Conservation (phyloP, 805 yeast species). For the Candida pseudofarinosa region DNA sequence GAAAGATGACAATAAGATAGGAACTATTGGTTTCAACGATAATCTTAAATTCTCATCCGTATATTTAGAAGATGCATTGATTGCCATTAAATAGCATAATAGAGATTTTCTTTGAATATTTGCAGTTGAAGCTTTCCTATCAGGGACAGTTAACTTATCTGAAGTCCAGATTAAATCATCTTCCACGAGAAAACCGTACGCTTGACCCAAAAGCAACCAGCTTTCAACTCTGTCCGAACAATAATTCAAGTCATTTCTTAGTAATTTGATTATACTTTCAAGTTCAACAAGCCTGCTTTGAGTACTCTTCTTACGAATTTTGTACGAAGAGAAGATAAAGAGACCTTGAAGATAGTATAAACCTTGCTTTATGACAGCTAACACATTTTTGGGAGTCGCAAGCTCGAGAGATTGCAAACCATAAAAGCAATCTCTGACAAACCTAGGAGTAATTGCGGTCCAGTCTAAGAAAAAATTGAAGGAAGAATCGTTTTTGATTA, state of each 20-base stretch:
- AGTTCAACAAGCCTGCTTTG: conserved; percentile 82
- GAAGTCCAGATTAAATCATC: conserved; percentile 92
- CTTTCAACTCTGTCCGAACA: conserved; percentile 71
- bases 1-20: conserved; percentile 48
- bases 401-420: conserved; percentile 40
- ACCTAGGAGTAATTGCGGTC: conserved; percentile 38
- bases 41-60: conserved; percentile 7
- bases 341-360: conserved; percentile 69
- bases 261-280: conserved; percentile 63
- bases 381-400: conserved; percentile 19
- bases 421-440: conserved; percentile 47
- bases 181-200: conserved; percentile 74
- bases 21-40: conserved; percentile 30
- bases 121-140: conserved; percentile 59
- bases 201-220: conserved; percentile 82
- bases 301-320: conserved; percentile 65
- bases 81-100: conserved; percentile 71
- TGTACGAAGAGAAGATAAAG: conserved; percentile 63
- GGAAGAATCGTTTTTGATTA: conserved; percentile 43
- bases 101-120: conserved; percentile 64
- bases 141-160: conserved; percentile 65
- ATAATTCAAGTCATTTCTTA: conserved; percentile 63
- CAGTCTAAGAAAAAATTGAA: conserved; percentile 47
- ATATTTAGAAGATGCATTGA: conserved; percentile 34
- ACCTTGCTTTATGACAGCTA: conserved; percentile 44